Conservation (phyloP, 2,329 filamentous ascomycete species). For the Ceratocystis papillata region DNA sequence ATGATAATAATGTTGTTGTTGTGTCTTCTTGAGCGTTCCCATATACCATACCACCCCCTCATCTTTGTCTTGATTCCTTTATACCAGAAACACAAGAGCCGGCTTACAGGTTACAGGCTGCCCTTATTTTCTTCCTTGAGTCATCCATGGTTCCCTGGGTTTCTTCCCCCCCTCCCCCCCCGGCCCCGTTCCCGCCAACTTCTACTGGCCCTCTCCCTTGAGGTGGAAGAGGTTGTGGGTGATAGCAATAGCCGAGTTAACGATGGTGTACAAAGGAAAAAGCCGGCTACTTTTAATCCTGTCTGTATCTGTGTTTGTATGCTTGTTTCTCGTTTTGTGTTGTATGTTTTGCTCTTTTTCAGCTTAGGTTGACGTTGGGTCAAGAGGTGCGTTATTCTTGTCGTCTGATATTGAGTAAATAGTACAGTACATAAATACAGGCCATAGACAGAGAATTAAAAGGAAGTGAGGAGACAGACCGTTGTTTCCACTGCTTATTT, state of each 20-base stretch:
- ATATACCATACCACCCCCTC: neutral
- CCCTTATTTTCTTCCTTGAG: neutral
- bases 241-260: neutral
- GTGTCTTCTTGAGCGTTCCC: neutral
- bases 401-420: neutral
- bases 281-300: constrained; percentile 1
- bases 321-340: neutral
- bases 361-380: neutral
- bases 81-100: neutral
- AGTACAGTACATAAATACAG: neutral
- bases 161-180: neutral
- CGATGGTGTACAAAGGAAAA: neutral
- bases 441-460: too few relatives aligned
- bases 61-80: constrained; percentile 1
- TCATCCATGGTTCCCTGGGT: neutral
- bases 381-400: neutral
- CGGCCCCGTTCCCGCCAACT: neutral
- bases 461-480: too few relatives aligned
- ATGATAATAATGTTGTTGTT: neutral
- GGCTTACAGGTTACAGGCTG: neutral
- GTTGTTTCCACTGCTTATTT: neutral
- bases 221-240: neutral
- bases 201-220: neutral
- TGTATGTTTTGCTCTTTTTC: neutral
- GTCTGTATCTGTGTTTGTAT: neutral